These are phyloP conservation scores for Trichoderma asperellum DNA, from an alignment of 2,329 filamentous ascomycete species.

Conservation along the genomic window DNA sequence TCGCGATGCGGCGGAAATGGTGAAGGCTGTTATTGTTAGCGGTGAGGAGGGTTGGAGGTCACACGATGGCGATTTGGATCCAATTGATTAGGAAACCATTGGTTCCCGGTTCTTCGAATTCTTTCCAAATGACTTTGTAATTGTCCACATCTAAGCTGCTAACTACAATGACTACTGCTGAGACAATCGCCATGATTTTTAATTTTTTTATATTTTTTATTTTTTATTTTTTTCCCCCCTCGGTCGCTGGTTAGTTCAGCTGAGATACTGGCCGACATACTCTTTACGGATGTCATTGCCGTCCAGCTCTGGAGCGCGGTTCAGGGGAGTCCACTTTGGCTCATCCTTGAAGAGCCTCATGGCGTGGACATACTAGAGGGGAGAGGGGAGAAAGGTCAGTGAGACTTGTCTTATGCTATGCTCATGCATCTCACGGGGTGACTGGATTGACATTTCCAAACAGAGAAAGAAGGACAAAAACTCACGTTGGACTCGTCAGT, in stretches of 20 bases:
- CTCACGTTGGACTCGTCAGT: slow-evolving; percentile 88
- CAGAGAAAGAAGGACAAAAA: not conserved
- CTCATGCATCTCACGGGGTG: not conserved
- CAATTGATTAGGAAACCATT: not conserved
- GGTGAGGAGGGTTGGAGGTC: not conserved
- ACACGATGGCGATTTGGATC: not conserved
- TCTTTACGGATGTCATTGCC: slow-evolving; percentile 75
- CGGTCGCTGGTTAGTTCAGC: slow-evolving; percentile 32
- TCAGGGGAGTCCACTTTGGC: slow-evolving; percentile 96
- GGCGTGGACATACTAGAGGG: slow-evolving; percentile 80
- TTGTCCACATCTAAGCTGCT: not conserved
- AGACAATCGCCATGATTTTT: not conserved
- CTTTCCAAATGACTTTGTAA: not conserved
- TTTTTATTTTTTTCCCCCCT: not conserved
- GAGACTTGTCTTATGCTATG: not conserved
- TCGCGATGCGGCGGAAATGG: not conserved
- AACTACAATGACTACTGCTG: not conserved
- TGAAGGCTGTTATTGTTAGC: not conserved
- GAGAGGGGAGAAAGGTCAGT: not conserved
- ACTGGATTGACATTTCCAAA: too few species aligned
- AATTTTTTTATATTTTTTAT: not conserved
- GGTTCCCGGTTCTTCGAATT: not conserved
- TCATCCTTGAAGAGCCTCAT: slow-evolving; percentile 98
- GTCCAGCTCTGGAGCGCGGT: slow-evolving; percentile 78
- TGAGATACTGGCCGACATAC: slow-evolving; percentile 65